A percentile compares a stretch with the other conserved stretches of the same genome.
Evolutionary conservation across 768 basidiomycete genomes (phyloP).

Genomic region (Clathrus columnatus): DNA sequence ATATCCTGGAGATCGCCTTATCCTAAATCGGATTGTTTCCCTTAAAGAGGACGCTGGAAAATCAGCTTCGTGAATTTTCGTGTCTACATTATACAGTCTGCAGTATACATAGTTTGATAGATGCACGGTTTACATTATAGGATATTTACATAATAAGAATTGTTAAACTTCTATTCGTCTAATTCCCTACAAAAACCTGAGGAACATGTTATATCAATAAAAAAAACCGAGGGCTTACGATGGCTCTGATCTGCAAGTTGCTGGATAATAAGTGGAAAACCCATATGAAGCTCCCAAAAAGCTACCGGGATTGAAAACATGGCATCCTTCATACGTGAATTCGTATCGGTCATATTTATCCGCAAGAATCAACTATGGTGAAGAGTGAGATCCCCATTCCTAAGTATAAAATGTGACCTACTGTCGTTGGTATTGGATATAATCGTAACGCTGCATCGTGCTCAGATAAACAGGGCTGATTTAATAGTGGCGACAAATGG

Average conservation of each 20-base stretch:
- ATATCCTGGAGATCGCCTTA: slow-evolving; percentile 66
- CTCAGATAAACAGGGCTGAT: slow-evolving; percentile 78
- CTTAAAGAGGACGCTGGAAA: slow-evolving; percentile 94
- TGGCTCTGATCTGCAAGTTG: slow-evolving; percentile 76
- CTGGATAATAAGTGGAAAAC: slow-evolving; percentile 88
- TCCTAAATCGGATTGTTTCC: slow-evolving; percentile 87
- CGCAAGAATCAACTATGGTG: slow-evolving; percentile 72
- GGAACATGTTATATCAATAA: not conserved
- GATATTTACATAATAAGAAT: too few relatives aligned
- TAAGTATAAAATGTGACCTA: slow-evolving; percentile 32
- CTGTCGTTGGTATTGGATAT: slow-evolving; percentile 89
- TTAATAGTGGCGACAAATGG: slow-evolving; percentile 83
- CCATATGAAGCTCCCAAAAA: slow-evolving; percentile 76
- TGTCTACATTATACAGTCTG: not conserved
- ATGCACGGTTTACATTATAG: not conserved
- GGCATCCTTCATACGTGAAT: slow-evolving; percentile 94
- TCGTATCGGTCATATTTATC: slow-evolving; percentile 96
- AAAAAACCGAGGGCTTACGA: slow-evolving; percentile 38
- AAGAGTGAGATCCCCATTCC: slow-evolving; percentile 2
- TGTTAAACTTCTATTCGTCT: not conserved
- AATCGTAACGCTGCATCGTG: slow-evolving; percentile 87
- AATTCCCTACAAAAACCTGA: not conserved
- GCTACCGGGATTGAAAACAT: slow-evolving; percentile 96
- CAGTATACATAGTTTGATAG: not conserved
- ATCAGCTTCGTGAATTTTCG: slow-evolving; percentile 18